Evolutionary conservation across 257 asterid species (phyloP).

Genomic region (Solanum corneliomulleri): DNA sequence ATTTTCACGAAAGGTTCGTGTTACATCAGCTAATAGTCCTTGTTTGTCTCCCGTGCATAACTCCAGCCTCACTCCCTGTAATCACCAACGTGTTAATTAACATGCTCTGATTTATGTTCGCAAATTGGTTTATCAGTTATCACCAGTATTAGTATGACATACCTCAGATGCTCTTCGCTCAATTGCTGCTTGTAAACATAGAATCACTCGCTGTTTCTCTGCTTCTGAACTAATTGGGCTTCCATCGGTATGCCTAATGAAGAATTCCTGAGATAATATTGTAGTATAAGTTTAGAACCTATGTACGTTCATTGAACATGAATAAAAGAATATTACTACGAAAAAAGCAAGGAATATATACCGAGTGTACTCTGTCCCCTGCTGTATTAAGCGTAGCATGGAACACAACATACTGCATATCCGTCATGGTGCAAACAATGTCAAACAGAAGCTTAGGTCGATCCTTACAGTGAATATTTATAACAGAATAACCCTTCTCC

Average conservation of each 20-base stretch:
- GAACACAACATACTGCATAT: conserved; percentile 81
- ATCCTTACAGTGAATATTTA: conserved; percentile 71
- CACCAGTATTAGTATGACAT: background rate
- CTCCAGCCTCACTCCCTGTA: conserved; percentile 89
- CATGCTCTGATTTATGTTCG: background rate
- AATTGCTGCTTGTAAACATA: conserved; percentile 61
- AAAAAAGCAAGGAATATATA: conserved; percentile 7
- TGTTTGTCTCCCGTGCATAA: conserved; percentile 47
- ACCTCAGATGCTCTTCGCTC: conserved; percentile 62
- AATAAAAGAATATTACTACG: background rate
- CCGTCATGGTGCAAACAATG: conserved; percentile 83
- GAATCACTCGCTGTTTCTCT: conserved; percentile 72
- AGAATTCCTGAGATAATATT: conserved; percentile 61
- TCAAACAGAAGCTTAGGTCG: conserved; percentile 83
- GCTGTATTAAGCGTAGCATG: conserved; percentile 77
- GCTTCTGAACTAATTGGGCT: conserved; percentile 77
- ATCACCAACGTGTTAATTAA: background rate
- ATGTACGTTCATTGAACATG: background rate
- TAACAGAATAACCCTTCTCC: conserved; percentile 81
- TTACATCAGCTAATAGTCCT: conserved; percentile 83
- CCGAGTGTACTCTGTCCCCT: conserved; percentile 58
- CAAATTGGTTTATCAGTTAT: background rate
- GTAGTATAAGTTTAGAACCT: background rate
- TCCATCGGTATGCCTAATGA: conserved; percentile 74
- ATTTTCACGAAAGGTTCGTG: conserved; percentile 80